phyloP scores from a whole-genome alignment of 257 asterid species.

The Leonotis leonurus region DNA sequence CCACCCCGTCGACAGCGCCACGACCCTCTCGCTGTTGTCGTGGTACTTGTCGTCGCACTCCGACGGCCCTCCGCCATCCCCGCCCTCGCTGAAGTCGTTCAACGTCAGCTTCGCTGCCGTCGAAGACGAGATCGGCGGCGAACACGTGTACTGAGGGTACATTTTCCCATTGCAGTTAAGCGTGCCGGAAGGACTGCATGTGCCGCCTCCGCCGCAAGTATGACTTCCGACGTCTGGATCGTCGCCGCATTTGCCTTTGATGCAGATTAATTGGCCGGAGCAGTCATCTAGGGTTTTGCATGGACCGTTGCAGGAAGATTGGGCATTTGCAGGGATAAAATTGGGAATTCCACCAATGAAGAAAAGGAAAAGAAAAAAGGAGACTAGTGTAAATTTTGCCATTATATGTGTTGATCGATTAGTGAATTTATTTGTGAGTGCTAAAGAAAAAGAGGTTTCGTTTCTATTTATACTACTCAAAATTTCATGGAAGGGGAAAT shows the following conservation, averaged over 20 bases:
- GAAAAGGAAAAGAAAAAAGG: background rate
- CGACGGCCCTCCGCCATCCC: constrained; percentile 26
- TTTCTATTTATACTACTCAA: background rate
- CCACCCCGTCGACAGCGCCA: constrained; percentile 50
- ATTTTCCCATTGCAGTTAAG: constrained; percentile 15
- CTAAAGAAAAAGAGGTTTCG: background rate
- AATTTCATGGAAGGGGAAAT: background rate
- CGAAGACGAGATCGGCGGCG: constrained; percentile 33
- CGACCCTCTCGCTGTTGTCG: constrained; percentile 23
- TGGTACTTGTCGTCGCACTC: constrained; percentile 33
- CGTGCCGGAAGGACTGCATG: constrained; percentile 23
- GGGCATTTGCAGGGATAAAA: constrained; percentile 6
- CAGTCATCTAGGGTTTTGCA: constrained; percentile 26
- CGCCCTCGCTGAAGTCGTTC: constrained; percentile 38
- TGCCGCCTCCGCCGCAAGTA: constrained; percentile 4
- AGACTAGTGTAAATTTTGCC: background rate
- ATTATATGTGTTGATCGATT: background rate
- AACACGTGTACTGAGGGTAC: constrained; percentile 24
- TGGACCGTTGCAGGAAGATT: constrained; percentile 25
- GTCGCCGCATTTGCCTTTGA: constrained; percentile 25
- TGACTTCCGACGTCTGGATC: constrained; percentile 23
- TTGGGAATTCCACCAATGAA: background rate
- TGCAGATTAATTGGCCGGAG: constrained; percentile 28
- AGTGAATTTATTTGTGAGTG: background rate
- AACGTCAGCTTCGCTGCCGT: constrained; percentile 32